Conservation (phyloP, 2,329 filamentous ascomycete species). For the Epichloe hybrida region DNA sequence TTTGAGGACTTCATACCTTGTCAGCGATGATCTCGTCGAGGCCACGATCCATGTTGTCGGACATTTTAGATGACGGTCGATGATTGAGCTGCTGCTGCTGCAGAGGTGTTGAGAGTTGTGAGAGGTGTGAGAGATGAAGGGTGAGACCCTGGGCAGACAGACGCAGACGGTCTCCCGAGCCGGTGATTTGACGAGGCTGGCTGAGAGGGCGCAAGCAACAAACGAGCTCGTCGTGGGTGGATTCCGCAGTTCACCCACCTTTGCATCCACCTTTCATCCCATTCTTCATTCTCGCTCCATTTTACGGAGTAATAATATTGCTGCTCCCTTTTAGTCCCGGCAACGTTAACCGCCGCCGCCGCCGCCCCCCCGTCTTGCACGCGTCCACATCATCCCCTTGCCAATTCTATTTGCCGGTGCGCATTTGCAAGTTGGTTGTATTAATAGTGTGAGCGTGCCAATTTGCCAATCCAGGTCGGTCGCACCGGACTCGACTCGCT, state of each 20-base stretch:
- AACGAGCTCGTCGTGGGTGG: not conserved
- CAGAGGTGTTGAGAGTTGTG: too few species aligned
- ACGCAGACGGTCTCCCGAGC: not conserved
- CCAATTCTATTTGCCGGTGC: too few species aligned
- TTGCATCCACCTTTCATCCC: too few species aligned
- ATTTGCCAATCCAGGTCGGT: not conserved
- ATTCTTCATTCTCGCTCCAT: too few species aligned
- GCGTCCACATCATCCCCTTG: not conserved
- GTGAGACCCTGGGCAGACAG: not conserved
- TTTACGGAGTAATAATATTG: too few species aligned
- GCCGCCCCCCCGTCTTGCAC: not conserved
- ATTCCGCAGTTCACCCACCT: too few species aligned
- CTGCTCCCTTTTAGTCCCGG: too few species aligned
- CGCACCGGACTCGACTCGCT: not conserved
- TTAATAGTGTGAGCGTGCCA: too few species aligned
- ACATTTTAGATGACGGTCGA: slow-evolving; percentile 15
- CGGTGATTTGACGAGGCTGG: not conserved
- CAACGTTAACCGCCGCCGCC: not conserved
- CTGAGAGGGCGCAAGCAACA: not conserved
- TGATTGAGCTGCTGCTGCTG: not conserved
- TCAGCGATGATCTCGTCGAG: slow-evolving; percentile 45
- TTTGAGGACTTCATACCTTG: slow-evolving; percentile 19
- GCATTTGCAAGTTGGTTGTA: too few species aligned
- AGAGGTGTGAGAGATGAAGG: not conserved
- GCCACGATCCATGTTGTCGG: slow-evolving; percentile 37